A percentile compares a stretch with the other conserved stretches of the same genome.
Conservation (phyloP, 208 protist genomes). For the Acanthamoeba comandoni region DNA sequence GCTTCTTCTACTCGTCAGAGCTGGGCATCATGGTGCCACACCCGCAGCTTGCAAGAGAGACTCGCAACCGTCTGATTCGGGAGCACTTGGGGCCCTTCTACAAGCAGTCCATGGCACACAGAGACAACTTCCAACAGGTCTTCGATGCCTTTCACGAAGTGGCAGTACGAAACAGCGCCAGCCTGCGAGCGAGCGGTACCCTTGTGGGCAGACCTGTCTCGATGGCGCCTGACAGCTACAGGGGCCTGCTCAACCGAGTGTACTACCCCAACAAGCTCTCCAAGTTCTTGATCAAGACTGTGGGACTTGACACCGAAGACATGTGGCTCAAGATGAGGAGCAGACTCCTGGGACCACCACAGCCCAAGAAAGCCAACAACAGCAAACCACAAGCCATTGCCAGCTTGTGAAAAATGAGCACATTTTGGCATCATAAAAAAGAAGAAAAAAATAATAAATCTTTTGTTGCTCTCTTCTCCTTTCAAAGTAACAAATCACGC, state of each 20-base stretch:
- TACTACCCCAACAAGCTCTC: slow-evolving; percentile 83
- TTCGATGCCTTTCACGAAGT: slow-evolving; percentile 81
- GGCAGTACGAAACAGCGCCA: slow-evolving; percentile 77
- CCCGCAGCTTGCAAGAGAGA: slow-evolving; percentile 75
- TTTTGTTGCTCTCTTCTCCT: too few relatives aligned
- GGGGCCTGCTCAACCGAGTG: slow-evolving; percentile 79
- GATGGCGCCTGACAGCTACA: slow-evolving; percentile 77
- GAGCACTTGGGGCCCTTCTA: slow-evolving; percentile 83
- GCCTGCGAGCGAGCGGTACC: slow-evolving; percentile 71
- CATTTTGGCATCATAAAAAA: too few relatives aligned
- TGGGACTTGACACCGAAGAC: slow-evolving; percentile 79
- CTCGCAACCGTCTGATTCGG: slow-evolving; percentile 70
- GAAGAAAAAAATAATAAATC: too few relatives aligned
- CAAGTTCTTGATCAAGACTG: slow-evolving; percentile 77
- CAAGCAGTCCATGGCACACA: slow-evolving; percentile 57
- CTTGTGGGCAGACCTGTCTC: slow-evolving; percentile 79
- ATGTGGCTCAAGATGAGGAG: slow-evolving; percentile 57
- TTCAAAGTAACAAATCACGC: too few relatives aligned
- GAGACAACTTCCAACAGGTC: slow-evolving; percentile 76
- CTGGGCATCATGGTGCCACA: slow-evolving; percentile 70
- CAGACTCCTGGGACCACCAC: slow-evolving; percentile 26
- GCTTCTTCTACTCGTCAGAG: slow-evolving; percentile 85
- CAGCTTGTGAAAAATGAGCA: too few relatives aligned
- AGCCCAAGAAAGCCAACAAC: too few relatives aligned
- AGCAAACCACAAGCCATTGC: too few relatives aligned